Evolutionary conservation across 305 asterid genomes (phyloP).

Genomic region (Lippia alba): DNA sequence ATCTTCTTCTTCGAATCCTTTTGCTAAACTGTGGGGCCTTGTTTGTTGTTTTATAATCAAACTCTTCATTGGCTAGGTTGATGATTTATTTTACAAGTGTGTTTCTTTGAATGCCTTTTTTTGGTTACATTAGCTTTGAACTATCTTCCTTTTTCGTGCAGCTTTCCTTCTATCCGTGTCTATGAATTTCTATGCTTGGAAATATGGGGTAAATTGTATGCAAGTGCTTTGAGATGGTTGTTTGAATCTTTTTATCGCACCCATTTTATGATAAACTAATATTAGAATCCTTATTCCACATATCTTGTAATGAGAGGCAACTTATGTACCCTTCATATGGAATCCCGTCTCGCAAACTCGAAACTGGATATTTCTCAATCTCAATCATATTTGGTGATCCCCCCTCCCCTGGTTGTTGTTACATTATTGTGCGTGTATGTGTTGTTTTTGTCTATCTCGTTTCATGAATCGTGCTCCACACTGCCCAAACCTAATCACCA

Average conservation of each 20-base stretch:
- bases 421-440: no score
- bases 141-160: neutral
- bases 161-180: neutral
- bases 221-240: neutral
- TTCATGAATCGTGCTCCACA: no score
- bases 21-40: neutral
- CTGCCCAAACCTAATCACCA: no score
- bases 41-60: neutral
- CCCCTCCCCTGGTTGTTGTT: neutral
- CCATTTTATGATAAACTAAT: neutral
- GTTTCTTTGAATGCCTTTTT: neutral
- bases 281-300: neutral
- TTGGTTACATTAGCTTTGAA: conserved; percentile 22
- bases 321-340: neutral
- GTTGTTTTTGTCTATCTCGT: no score
- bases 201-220: neutral
- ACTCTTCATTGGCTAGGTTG: neutral
- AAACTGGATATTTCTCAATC: neutral
- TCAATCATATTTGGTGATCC: neutral
- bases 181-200: neutral
- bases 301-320: neutral
- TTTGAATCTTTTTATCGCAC: no score
- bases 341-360: neutral
- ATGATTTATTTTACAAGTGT: neutral
- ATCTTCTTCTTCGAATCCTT: conserved; percentile 2